Base-by-base conservation (phyloP, 2,329 filamentous ascomycete species). In the Fusarium kyushuense region DNA sequence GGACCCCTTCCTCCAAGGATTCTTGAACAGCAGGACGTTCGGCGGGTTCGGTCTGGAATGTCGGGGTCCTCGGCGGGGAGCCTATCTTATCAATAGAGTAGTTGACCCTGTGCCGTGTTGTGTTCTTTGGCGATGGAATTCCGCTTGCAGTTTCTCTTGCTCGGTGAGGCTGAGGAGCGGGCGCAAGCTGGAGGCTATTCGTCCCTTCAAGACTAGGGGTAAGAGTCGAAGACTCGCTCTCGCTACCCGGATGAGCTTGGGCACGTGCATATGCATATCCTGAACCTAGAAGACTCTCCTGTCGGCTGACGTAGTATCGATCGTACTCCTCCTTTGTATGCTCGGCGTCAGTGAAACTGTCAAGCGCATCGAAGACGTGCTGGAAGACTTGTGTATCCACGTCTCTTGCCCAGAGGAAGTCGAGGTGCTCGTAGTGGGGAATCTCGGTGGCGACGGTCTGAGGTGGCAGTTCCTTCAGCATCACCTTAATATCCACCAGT, bases 391-490 rank as follows among this genome's bases (percentile, higher is more conserved):
- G 88, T 1, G 85, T 83, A 70, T 97, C 87, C 9, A 97, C 92
- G 73, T 97, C 94, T 36, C 88, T 84, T 1, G 92, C 96, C 96
- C 96, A 99, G 1, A 99, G 84, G 74, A 99, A 97, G 78, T 99
- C 96, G 25, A 99, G 87, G 78, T 99, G 96, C 78, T 99, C 96
- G 78, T 97, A 99, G 76, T 97, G 93, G 0, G 91, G 89, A 41
- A 99, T 92, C 75, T 95, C 91, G 36, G 90, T 96, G 2, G 93
- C 93, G 4, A 95, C 86, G 0, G 96, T 98, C 77, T 93, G 92
- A 23, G 85, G 84, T 0, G 96, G 96, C 14, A 99, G 84, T 78
- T 97, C 94, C 75, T 89, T 90, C 55, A 97, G 83, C 95, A 98
- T 98, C 61, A 94, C 87, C 33, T 92, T 87, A 78, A 99, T 97